A percentile compares a stretch with the other conserved stretches of the same genome.
These are phyloP conservation scores for Hysterium pulicare DNA, from an alignment of 2,329 filamentous ascomycete genomes.

Conservation along the genomic window DNA sequence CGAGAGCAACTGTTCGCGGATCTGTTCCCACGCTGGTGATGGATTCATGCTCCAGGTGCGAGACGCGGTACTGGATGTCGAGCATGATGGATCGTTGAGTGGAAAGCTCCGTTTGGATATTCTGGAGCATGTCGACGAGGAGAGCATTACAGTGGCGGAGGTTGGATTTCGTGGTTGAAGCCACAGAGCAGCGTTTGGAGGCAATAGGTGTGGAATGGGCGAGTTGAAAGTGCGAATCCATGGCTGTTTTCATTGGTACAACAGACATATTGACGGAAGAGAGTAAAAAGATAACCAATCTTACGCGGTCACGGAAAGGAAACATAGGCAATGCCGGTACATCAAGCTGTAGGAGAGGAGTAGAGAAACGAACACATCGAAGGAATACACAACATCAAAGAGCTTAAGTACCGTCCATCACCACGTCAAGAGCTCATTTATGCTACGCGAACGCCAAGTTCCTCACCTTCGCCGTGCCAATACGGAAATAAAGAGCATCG, in stretches of 20 bases:
- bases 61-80: slow-evolving; percentile 26
- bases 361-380: neutral
- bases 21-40: slow-evolving; percentile 9
- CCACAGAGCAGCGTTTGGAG: slow-evolving; percentile 20
- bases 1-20: slow-evolving; percentile 8
- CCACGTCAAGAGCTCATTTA: neutral
- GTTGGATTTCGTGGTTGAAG: slow-evolving; percentile 24
- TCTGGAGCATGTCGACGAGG: slow-evolving; percentile 27
- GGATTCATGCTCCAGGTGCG: slow-evolving; percentile 23
- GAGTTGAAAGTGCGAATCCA: neutral
- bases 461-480: neutral
- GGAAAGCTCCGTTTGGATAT: slow-evolving; percentile 24
- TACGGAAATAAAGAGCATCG: neutral
- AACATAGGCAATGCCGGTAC: neutral
- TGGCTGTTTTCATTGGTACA: neutral
- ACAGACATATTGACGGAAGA: neutral
- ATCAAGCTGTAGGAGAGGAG: neutral
- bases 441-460: neutral
- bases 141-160: slow-evolving; percentile 22
- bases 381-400: neutral
- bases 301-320: too few relatives aligned
- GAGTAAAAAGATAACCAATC: neutral
- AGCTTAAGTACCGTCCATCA: neutral
- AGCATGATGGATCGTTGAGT: slow-evolving; percentile 24
- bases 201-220: slow-evolving; percentile 1